A percentile compares a stretch with the other conserved stretches of the same genome.
Evolutionary conservation across 2,329 filamentous ascomycete species (phyloP).

Genomic region (Penicillium olsonii): DNA sequence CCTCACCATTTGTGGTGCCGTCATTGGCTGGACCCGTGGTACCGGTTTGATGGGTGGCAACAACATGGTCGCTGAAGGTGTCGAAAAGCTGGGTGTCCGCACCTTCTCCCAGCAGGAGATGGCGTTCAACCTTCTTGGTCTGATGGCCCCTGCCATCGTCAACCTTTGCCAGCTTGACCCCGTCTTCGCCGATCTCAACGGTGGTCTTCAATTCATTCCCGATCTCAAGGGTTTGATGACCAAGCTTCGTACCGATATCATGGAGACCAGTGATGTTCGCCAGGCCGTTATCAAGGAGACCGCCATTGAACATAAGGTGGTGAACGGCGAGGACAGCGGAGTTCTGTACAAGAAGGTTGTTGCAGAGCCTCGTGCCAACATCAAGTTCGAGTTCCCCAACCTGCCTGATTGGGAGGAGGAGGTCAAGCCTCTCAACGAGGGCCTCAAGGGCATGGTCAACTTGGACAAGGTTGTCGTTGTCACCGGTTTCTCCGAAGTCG

Average conservation of each 20-base stretch:
- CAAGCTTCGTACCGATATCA: slow-evolving; percentile 88
- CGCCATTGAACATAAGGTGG: slow-evolving; percentile 92
- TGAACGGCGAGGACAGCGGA: slow-evolving; percentile 92
- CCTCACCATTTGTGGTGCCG: slow-evolving; percentile 95
- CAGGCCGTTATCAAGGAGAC: slow-evolving; percentile 94
- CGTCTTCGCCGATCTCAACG: slow-evolving; percentile 95
- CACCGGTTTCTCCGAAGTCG: slow-evolving; percentile 83
- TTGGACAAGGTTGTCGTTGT: slow-evolving; percentile 97
- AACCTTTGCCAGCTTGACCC: slow-evolving; percentile 95
- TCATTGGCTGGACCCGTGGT: slow-evolving; percentile 98
- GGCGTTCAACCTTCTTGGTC: slow-evolving; percentile 95
- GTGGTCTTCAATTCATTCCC: slow-evolving; percentile 94
- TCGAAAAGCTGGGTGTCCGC: slow-evolving; percentile 93
- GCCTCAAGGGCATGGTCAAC: slow-evolving; percentile 96
- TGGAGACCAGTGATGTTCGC: slow-evolving; percentile 91
- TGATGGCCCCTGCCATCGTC: slow-evolving; percentile 92
- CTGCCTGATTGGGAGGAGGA: slow-evolving; percentile 91
- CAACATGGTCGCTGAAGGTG: slow-evolving; percentile 95
- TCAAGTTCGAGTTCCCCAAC: slow-evolving; percentile 93
- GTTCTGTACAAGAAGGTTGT: slow-evolving; percentile 92
- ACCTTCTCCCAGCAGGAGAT: slow-evolving; percentile 99
- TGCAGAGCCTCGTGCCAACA: slow-evolving; percentile 91
- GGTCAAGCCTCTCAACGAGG: slow-evolving; percentile 81
- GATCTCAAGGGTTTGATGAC: slow-evolving; percentile 95
- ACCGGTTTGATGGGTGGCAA: slow-evolving; percentile 98